Evolutionary conservation across 441 rosid species (phyloP).

Genomic region (Brassica hybrid): DNA sequence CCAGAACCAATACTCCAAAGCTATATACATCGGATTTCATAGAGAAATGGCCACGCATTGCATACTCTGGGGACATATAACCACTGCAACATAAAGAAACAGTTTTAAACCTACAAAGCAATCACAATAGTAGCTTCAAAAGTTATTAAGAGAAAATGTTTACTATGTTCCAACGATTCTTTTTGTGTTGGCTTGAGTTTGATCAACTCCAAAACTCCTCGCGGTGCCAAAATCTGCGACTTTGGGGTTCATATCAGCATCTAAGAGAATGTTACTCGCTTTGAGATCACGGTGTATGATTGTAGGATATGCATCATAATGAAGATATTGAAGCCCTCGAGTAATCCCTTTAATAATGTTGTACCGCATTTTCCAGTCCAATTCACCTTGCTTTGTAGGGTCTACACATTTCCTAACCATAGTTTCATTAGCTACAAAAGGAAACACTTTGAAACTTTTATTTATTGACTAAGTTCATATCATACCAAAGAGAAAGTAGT

Average conservation of each 20-base stretch:
- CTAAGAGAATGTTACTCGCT: slow-evolving; percentile 34
- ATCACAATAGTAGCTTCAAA: not conserved
- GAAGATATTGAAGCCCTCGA: slow-evolving; percentile 63
- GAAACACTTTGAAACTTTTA: not conserved
- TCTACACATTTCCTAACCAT: slow-evolving; percentile 30
- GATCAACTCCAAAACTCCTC: slow-evolving; percentile 43
- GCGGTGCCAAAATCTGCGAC: slow-evolving; percentile 56
- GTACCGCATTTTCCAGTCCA: slow-evolving; percentile 38
- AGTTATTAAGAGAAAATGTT: not conserved
- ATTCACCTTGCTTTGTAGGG: slow-evolving; percentile 27
- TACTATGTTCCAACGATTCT: slow-evolving; percentile 42
- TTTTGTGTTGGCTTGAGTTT: slow-evolving; percentile 38
- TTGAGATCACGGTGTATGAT: slow-evolving; percentile 42
- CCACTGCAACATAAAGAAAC: not conserved
- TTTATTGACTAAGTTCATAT: slow-evolving; percentile 8
- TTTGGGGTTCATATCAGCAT: slow-evolving; percentile 46
- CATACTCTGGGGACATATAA: slow-evolving; percentile 15
- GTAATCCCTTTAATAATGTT: slow-evolving; percentile 53
- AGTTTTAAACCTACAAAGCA: not conserved
- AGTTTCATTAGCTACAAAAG: not conserved
- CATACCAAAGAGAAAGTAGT: slow-evolving; percentile 45
- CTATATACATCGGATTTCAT: slow-evolving; percentile 10
- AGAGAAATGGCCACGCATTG: slow-evolving; percentile 15
- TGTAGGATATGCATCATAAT: slow-evolving; percentile 51
- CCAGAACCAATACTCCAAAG: not conserved